Percentiles rank a stretch among this genome's conserved stretches.
These are phyloP conservation scores for Aspergillus alliaceus DNA, from an alignment of 2,329 filamentous ascomycete genomes.

Conservation along the genomic window DNA sequence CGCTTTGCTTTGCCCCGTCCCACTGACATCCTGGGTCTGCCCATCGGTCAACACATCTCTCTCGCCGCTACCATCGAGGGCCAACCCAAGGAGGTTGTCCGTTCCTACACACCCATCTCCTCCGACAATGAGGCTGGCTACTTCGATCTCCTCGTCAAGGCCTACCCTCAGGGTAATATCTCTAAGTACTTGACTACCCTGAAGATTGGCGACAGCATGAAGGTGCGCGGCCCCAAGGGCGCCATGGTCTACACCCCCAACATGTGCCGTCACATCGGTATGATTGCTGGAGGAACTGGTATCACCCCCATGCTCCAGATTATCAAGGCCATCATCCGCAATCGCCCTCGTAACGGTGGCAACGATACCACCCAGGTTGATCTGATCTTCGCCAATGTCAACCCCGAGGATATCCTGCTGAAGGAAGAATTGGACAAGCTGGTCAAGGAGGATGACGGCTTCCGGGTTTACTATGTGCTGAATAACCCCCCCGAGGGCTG, in stretches of 20 bases:
- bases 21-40: conserved; percentile 84
- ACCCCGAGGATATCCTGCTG: conserved; percentile 86
- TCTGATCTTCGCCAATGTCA: conserved; percentile 96
- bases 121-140: conserved; percentile 85
- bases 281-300: conserved; percentile 96
- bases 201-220: conserved; percentile 80
- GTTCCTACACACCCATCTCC: conserved; percentile 89
- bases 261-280: conserved; percentile 94
- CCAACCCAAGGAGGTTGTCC: conserved; percentile 76
- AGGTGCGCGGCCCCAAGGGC: conserved; percentile 90
- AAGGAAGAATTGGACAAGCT: conserved; percentile 86
- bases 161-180: conserved; percentile 96
- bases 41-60: conserved; percentile 98
- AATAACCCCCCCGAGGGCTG: conserved; percentile 93
- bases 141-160: conserved; percentile 97
- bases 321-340: conserved; percentile 83
- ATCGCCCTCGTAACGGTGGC: conserved; percentile 61
- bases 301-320: conserved; percentile 99
- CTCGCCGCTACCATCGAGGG: conserved; percentile 81
- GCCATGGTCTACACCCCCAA: conserved; percentile 97
- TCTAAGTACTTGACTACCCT: conserved; percentile 86
- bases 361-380: conserved; percentile 88
- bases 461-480: conserved; percentile 90
- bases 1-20: conserved; percentile 81
- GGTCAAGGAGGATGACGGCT: conserved; percentile 71